Conservation (phyloP, 2,329 filamentous ascomycete genomes). For the Xylaria sp. region DNA sequence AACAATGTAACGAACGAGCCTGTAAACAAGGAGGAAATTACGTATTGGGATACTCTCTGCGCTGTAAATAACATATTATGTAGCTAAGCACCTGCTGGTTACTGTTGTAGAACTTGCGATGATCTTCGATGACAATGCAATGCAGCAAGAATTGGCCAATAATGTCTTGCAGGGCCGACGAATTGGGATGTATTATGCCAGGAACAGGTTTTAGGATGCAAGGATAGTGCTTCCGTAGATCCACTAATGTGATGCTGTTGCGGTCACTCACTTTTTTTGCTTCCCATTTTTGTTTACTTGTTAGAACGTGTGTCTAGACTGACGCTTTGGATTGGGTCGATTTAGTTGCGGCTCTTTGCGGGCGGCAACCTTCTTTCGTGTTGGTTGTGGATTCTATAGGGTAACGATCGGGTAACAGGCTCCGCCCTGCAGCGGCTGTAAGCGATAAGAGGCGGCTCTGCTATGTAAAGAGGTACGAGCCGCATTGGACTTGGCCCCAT, state of each 20-base stretch:
- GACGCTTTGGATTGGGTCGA: slow-evolving; percentile 18
- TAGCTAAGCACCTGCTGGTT: neutral
- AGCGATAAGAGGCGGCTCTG: slow-evolving; percentile 14
- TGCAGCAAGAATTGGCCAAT: slow-evolving; percentile 26
- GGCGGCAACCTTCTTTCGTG: slow-evolving; percentile 35
- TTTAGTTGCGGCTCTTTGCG: slow-evolving; percentile 29
- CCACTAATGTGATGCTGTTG: slow-evolving; percentile 9
- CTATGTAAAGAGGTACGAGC: slow-evolving; percentile 17
- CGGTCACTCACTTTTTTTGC: neutral
- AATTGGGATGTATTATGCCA: slow-evolving; percentile 12
- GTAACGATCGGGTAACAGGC: slow-evolving; percentile 47
- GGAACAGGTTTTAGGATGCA: slow-evolving; percentile 18
- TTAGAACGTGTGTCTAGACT: neutral
- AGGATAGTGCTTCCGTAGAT: slow-evolving; percentile 5
- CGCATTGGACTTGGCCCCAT: slow-evolving; percentile 15
- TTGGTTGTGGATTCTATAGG: slow-evolving; percentile 47
- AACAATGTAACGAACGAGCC: neutral
- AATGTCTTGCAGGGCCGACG: slow-evolving; percentile 8
- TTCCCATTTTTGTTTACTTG: neutral
- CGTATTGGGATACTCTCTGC: no score
- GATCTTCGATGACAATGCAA: slow-evolving; percentile 1
- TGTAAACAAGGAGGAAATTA: neutral
- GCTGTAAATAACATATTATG: neutral
- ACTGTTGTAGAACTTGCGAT: neutral
- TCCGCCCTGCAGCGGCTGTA: slow-evolving; percentile 33